Evolutionary conservation across 1,284 basidiomycete genomes (phyloP).

Genomic region (Fomitopsis betulina): DNA sequence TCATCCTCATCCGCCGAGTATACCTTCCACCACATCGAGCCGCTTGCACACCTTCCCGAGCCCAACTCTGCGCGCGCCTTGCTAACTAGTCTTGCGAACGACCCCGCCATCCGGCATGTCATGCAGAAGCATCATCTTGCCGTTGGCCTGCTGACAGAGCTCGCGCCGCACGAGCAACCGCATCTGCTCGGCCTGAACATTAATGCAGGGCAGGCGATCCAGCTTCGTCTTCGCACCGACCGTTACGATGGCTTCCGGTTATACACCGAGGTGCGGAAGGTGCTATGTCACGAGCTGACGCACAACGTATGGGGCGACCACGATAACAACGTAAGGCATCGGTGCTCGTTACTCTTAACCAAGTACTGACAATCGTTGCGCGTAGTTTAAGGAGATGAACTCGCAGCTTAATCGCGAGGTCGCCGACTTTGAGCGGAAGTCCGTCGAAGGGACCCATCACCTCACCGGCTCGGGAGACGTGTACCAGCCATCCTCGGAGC

Average conservation of each 20-base stretch:
- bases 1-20: constrained; percentile 38
- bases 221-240: constrained; percentile 65
- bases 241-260: constrained; percentile 64
- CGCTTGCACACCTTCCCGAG: constrained; percentile 59
- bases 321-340: constrained; percentile 58
- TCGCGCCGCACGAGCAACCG: constrained; percentile 73
- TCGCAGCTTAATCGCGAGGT: constrained; percentile 73
- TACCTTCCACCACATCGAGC: constrained; percentile 58
- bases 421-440: constrained; percentile 55
- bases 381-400: constrained; percentile 71
- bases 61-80: constrained; percentile 50
- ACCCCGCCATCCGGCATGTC: constrained; percentile 63
- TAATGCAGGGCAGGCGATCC: constrained; percentile 58
- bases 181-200: constrained; percentile 68
- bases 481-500: constrained; percentile 47
- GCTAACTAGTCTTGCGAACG: constrained; percentile 55
- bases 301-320: constrained; percentile 74
- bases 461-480: constrained; percentile 36
- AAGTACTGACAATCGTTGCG: not conserved
- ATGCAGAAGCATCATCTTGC: constrained; percentile 66
- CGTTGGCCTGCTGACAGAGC: constrained; percentile 65
- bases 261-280: constrained; percentile 60
- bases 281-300: constrained; percentile 72
- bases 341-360: not conserved
- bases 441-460: constrained; percentile 48